Percentiles rank a stretch among this genome's conserved stretches.
Conservation (phyloP, 1,284 basidiomycete genomes). For the Ceratobasidium sp. region DNA sequence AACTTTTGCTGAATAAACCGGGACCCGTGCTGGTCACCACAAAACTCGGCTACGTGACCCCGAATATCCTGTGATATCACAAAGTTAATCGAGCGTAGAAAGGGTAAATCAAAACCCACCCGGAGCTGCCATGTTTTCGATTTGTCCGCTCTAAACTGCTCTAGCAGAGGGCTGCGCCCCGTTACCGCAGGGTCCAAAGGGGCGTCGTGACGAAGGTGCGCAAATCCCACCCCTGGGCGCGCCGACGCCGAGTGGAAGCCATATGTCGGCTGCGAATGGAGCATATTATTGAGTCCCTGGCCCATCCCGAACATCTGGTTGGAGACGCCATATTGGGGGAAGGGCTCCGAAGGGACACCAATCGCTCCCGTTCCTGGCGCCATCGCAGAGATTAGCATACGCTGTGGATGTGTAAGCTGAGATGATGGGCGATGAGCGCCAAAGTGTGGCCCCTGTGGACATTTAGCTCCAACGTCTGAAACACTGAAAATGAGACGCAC, state of each 20-base stretch:
- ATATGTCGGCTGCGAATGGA: slow-evolving; percentile 38
- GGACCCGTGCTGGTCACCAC: slow-evolving; percentile 93
- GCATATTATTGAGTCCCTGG: slow-evolving; percentile 29
- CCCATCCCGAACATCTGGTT: slow-evolving; percentile 42
- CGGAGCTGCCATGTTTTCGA: slow-evolving; percentile 81
- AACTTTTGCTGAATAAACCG: slow-evolving; percentile 90
- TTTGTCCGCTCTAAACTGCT: slow-evolving; percentile 87
- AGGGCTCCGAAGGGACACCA: slow-evolving; percentile 37
- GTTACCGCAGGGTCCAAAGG: slow-evolving; percentile 42
- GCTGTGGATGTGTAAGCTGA: slow-evolving; percentile 57
- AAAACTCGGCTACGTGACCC: slow-evolving; percentile 91
- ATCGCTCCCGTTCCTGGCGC: slow-evolving; percentile 56
- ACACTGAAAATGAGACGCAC: slow-evolving; percentile 55
- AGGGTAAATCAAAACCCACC: slow-evolving; percentile 58
- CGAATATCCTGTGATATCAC: slow-evolving; percentile 75
- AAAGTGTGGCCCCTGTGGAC: slow-evolving; percentile 56
- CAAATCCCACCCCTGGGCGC: slow-evolving; percentile 32
- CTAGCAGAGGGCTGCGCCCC: slow-evolving; percentile 61
- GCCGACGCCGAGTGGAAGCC: slow-evolving; percentile 34
- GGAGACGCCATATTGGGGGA: slow-evolving; percentile 36
- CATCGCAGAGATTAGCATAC: slow-evolving; percentile 56
- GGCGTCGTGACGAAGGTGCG: slow-evolving; percentile 31
- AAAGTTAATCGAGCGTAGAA: slow-evolving; percentile 41
- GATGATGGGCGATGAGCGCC: slow-evolving; percentile 62
- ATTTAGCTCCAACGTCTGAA: slow-evolving; percentile 5